A percentile compares a stretch with the other conserved stretches of the same genome.
These are phyloP conservation scores for Gossypium anomalum DNA, from an alignment of 345 rosid species.

Conservation along the genomic window DNA sequence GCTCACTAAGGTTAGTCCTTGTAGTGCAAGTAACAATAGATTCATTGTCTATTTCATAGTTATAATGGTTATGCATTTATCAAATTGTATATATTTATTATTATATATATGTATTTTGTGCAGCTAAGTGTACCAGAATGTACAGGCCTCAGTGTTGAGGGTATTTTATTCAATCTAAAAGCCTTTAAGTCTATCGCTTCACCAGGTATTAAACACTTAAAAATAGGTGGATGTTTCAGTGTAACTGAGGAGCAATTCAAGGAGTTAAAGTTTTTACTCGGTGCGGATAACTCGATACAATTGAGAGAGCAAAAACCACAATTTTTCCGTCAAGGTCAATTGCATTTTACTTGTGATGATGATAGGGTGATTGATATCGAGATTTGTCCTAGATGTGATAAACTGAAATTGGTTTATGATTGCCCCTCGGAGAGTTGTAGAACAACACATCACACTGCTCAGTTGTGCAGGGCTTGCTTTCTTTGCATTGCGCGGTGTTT, in stretches of 20 bases:
- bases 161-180: conserved; percentile 15
- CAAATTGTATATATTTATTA: background rate
- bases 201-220: conserved; percentile 10
- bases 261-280: conserved; percentile 18
- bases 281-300: conserved; percentile 1
- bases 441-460: background rate
- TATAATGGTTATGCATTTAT: background rate
- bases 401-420: conserved; percentile 18
- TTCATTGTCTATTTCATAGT: background rate
- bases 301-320: conserved; percentile 1
- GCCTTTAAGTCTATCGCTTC: conserved; percentile 7
- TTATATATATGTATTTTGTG: background rate
- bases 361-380: conserved; percentile 19
- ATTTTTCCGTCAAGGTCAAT: background rate
- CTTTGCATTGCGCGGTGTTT: conserved; percentile 10
- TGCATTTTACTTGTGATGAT: conserved; percentile 10
- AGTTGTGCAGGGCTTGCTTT: conserved; percentile 16
- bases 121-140: conserved; percentile 21
- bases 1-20: conserved; percentile 15
- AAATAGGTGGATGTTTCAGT: background rate
- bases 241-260: conserved; percentile 11
- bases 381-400: conserved; percentile 16
- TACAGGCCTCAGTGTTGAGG: conserved; percentile 16
- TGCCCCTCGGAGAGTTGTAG: conserved; percentile 18
- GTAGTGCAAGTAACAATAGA: background rate